phyloP scores from a whole-genome alignment of 2,329 filamentous ascomycete genomes.

The Corinectria fuckeliana region DNA sequence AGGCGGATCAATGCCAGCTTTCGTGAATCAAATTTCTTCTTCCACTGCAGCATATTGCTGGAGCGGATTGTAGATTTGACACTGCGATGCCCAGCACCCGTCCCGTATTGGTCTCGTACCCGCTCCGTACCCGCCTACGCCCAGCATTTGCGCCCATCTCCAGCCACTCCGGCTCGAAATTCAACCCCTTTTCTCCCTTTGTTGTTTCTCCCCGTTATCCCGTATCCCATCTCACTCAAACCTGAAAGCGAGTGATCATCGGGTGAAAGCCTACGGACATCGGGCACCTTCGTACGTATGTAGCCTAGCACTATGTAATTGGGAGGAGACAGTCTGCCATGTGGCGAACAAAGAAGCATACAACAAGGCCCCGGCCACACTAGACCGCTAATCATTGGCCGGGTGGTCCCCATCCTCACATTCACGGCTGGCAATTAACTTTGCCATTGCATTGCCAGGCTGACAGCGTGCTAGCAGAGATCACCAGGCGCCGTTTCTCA shows the following conservation, averaged over 20 bases:
- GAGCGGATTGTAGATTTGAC: neutral
- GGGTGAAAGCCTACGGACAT: neutral
- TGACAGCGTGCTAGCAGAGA: neutral
- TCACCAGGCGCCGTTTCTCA: neutral
- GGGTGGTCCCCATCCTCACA: neutral
- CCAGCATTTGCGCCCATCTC: neutral
- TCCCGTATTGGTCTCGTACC: neutral
- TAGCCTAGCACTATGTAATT: neutral
- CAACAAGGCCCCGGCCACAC: conserved; percentile 14
- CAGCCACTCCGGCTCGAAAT: too few relatives aligned
- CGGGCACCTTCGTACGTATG: neutral
- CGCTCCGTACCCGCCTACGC: neutral
- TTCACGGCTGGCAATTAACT: neutral
- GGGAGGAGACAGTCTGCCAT: conserved; percentile 20
- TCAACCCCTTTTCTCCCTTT: neutral
- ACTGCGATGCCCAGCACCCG: neutral
- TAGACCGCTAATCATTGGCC: neutral
- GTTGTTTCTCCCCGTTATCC: too few relatives aligned
- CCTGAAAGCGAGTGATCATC: too few relatives aligned
- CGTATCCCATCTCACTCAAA: too few relatives aligned
- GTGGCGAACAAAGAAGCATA: conserved; percentile 19
- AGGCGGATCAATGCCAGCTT: too few relatives aligned
- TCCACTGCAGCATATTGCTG: conserved; percentile 10
- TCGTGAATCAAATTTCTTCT: conserved; percentile 18
- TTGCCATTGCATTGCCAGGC: conserved; percentile 4